Percentiles rank a stretch among this genome's conserved stretches.
phyloP scores from a whole-genome alignment of 371 early-diverging fungal species.

The Apophysomyces trapeziformis region DNA sequence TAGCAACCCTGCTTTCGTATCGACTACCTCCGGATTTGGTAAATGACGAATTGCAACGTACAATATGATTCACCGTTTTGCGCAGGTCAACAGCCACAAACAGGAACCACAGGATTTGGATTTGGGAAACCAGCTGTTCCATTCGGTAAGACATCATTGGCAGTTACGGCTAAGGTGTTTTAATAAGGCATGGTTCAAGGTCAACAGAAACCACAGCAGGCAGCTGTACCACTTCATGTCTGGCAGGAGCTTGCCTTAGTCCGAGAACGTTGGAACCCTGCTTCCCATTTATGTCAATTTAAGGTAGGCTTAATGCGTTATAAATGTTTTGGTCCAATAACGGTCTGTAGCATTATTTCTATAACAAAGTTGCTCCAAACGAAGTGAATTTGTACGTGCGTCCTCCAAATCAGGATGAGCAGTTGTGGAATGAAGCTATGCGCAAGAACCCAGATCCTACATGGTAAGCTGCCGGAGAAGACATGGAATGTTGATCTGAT shows the following conservation, averaged over 20 bases:
- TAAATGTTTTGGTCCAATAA: background rate
- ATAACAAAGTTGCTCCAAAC: slow-evolving; percentile 84
- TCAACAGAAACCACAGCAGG: slow-evolving; percentile 8
- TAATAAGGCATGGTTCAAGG: slow-evolving; percentile 12
- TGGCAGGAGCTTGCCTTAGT: slow-evolving; percentile 53
- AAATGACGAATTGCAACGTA: background rate
- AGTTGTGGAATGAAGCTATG: slow-evolving; percentile 82
- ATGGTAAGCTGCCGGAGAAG: slow-evolving; percentile 48
- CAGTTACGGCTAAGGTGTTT: background rate
- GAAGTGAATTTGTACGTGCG: slow-evolving; percentile 79
- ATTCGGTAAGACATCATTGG: background rate
- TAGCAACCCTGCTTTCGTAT: slow-evolving; percentile 4
- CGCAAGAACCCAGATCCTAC: slow-evolving; percentile 83
- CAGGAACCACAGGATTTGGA: slow-evolving; percentile 3
- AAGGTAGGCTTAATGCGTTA: slow-evolving; percentile 40
- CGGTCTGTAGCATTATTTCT: slow-evolving; percentile 76
- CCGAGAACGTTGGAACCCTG: slow-evolving; percentile 79
- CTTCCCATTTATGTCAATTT: slow-evolving; percentile 80
- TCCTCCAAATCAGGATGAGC: slow-evolving; percentile 71
- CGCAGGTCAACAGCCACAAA: slow-evolving; percentile 22
- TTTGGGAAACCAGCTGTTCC: background rate
- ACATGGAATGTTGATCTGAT: background rate
- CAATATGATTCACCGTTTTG: slow-evolving; percentile 25
- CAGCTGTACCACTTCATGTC: slow-evolving; percentile 29
- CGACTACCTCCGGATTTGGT: slow-evolving; percentile 4